Evolutionary conservation across 768 basidiomycete species (phyloP).

Genomic region (Amyloporia xantha): DNA sequence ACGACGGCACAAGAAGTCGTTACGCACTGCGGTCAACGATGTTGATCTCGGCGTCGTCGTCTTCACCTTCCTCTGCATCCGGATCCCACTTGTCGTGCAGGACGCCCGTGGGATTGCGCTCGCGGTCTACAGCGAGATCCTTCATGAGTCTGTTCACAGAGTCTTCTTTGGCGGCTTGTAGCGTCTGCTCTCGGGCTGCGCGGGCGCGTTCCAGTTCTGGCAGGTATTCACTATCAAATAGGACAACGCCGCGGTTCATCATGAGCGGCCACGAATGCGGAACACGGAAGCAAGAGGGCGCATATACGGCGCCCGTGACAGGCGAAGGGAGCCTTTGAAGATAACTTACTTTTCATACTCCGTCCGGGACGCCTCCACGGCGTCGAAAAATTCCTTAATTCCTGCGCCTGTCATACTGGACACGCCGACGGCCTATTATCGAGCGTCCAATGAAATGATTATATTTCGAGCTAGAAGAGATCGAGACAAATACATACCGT

Average conservation of each 20-base stretch:
- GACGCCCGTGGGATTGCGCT: constrained; percentile 51
- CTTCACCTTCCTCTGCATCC: constrained; percentile 44
- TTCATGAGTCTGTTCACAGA: constrained; percentile 72
- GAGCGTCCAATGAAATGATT: neutral
- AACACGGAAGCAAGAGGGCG: neutral
- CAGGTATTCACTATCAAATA: constrained; percentile 67
- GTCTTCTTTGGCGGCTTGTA: constrained; percentile 65
- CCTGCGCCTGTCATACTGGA: constrained; percentile 96
- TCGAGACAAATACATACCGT: constrained; percentile 47
- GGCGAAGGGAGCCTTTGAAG: too few relatives aligned
- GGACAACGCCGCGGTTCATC: neutral
- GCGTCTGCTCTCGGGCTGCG: constrained; percentile 52
- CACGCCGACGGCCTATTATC: constrained; percentile 80
- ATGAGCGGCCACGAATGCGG: neutral
- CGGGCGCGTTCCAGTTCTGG: constrained; percentile 80
- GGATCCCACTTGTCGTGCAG: constrained; percentile 58
- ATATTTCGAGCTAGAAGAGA: neutral
- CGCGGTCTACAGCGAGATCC: constrained; percentile 72
- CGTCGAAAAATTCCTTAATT: constrained; percentile 84
- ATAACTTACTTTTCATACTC: constrained; percentile 80
- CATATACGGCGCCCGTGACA: neutral
- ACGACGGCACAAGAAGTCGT: neutral
- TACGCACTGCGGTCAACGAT: constrained; percentile 69
- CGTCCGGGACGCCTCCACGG: constrained; percentile 78
- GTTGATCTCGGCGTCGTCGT: constrained; percentile 44